Evolutionary conservation across 2,329 filamentous ascomycete species (phyloP).

Genomic region (Aspergillus persii): DNA sequence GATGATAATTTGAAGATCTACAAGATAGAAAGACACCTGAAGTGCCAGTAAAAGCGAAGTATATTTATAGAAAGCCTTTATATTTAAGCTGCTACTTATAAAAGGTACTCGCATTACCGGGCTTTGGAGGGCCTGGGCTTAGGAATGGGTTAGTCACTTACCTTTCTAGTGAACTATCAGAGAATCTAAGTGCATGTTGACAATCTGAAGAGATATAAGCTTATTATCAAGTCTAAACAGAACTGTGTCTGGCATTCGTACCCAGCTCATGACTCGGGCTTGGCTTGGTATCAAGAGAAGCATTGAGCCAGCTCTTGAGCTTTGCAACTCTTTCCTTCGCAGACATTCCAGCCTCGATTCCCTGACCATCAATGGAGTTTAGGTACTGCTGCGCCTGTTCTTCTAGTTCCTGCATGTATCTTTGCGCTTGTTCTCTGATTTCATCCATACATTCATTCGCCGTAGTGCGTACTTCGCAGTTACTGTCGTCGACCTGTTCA

Average conservation of each 20-base stretch:
- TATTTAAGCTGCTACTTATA: no score
- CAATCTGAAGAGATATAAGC: no score
- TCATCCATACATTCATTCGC: constrained; percentile 15
- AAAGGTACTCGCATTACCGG: no score
- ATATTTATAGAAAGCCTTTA: no score
- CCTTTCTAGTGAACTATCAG: no score
- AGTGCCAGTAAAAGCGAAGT: no score
- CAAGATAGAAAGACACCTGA: no score
- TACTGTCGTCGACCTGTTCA: constrained; percentile 17
- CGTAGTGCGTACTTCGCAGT: constrained; percentile 15
- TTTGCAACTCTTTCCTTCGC: constrained; percentile 6
- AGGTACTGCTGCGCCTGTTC: constrained; percentile 15
- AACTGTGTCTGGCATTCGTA: constrained; percentile 15
- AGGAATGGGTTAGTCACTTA: no score
- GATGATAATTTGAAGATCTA: no score
- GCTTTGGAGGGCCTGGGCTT: no score
- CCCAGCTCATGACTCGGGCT: constrained; percentile 10
- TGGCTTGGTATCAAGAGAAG: constrained; percentile 1
- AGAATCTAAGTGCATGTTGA: no score
- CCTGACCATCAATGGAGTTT: constrained; percentile 12
- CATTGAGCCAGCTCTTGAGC: constrained; percentile 12
- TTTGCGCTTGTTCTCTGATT: constrained; percentile 12
- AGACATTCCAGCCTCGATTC: constrained; percentile 11
- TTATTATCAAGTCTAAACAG: background rate
- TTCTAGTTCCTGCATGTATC: constrained; percentile 12